Percentiles rank a stretch among this genome's conserved stretches.
phyloP scores from a whole-genome alignment of 1,284 basidiomycete genomes.

The Pascua sp. region DNA sequence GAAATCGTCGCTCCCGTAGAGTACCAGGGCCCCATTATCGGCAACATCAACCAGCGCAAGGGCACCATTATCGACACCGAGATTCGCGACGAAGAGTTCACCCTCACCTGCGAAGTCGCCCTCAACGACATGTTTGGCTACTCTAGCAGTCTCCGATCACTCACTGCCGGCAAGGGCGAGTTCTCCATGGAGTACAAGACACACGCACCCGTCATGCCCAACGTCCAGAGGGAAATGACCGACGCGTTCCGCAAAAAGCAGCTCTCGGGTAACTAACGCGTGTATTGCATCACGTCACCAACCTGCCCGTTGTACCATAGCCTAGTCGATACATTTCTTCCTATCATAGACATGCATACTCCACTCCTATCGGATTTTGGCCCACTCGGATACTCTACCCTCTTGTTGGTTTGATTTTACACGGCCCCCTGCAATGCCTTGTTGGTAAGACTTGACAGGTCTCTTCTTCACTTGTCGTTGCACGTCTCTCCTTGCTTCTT shows the following conservation, averaged over 20 bases:
- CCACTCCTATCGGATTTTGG: constrained; percentile 3
- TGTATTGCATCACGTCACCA: too few relatives aligned
- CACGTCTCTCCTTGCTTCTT: too few relatives aligned
- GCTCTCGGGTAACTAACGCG: constrained; percentile 6
- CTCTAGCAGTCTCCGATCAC: constrained; percentile 83
- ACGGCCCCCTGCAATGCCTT: too few relatives aligned
- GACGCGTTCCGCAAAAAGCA: constrained; percentile 60
- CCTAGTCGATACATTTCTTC: constrained; percentile 1
- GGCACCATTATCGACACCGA: constrained; percentile 96
- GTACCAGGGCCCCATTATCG: constrained; percentile 96
- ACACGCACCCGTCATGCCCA: constrained; percentile 82
- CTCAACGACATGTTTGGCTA: constrained; percentile 99
- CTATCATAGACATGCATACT: constrained; percentile 16
- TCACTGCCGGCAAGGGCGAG: constrained; percentile 94
- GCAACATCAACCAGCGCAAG: constrained; percentile 86
- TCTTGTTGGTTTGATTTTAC: not conserved
- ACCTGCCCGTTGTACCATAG: not conserved
- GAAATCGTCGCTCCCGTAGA: constrained; percentile 95
- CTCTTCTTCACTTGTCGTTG: too few relatives aligned
- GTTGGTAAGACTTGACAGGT: too few relatives aligned
- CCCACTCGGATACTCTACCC: not conserved
- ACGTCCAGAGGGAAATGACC: constrained; percentile 77
- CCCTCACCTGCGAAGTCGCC: constrained; percentile 83
- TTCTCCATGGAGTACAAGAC: constrained; percentile 96
- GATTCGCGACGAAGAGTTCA: constrained; percentile 96